Evolutionary conservation across 371 early-diverging fungal genomes (phyloP), one percentile per base, ranked within the genome.

Genomic region (Capillidium rhysosporum): DNA sequence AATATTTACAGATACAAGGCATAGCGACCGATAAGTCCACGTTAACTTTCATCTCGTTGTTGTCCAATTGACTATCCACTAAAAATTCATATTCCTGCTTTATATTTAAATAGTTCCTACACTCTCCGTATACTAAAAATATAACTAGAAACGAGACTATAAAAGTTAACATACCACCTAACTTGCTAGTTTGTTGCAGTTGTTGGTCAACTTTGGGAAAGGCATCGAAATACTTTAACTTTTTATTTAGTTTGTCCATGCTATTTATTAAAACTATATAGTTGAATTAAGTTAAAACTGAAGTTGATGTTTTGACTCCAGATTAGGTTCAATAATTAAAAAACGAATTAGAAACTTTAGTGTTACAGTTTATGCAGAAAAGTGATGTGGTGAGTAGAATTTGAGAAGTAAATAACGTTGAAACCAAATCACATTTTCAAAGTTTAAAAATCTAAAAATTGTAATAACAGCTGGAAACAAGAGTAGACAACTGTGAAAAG

Each of bases 11-110:
- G 39, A 70, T 64, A 66, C 95, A 94, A 10, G 79, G 77, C 86
- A 86, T 90, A 4, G 88, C 89, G n/a, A 94, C 69, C 0, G 85
- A 83, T 23, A 89, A 44, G 59, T 87, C 95, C 48, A 92, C 61
- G 63, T 89, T 89, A 25, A 94, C 77, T 59, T 78, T 80, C 58
- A 92, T 63, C 16, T 60, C 16, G 18, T 25, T 63, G 14, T 75
- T 71, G 54, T 74, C 73, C 29, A 82, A 67, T 10, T 67, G 61
- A 14, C 69, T 67, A 65, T 92, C 90, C 8, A 90, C 82, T 12
- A 81, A 38, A 51, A 92, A 92, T 55, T 75, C 76, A 58, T 86
- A 89, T 20, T 71, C 66, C 51, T 82, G 81, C 25, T 72, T 66
- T 43, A 80, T 60, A 16, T 53, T 45, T 46, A 68, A 57, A 66